A percentile compares a stretch with the other conserved stretches of the same genome.
Evolutionary conservation across 192 early-diverging fungal species (phyloP).

Genomic region (Backusella mclennaniae): DNA sequence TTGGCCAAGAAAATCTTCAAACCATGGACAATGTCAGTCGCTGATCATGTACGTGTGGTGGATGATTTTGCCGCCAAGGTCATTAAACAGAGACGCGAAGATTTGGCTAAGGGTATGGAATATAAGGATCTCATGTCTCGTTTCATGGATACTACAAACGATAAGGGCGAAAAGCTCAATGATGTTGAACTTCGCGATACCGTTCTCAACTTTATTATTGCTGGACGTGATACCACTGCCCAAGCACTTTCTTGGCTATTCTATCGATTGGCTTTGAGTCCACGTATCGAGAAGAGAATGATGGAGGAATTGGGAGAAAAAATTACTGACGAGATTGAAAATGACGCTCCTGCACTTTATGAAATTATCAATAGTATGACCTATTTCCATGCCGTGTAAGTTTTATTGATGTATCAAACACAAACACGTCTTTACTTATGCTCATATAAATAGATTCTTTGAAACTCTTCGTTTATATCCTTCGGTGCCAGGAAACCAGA

Average conservation of each 20-base stretch:
- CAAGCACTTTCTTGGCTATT: slow-evolving; percentile 52
- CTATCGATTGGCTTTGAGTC: slow-evolving; percentile 39
- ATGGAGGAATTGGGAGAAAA: slow-evolving; percentile 37
- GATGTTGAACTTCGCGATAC: slow-evolving; percentile 35
- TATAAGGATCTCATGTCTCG: slow-evolving; percentile 29
- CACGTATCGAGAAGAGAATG: slow-evolving; percentile 40
- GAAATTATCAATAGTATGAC: slow-evolving; percentile 28
- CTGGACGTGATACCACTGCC: slow-evolving; percentile 49
- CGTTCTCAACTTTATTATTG: slow-evolving; percentile 40
- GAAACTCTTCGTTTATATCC: slow-evolving; percentile 70
- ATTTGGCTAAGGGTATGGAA: slow-evolving; percentile 9
- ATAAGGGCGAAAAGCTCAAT: slow-evolving; percentile 19
- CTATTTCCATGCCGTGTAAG: slow-evolving; percentile 41
- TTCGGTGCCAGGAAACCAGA: slow-evolving; percentile 58
- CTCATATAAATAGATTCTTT: slow-evolving; percentile 17
- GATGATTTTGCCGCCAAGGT: slow-evolving; percentile 30
- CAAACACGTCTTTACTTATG: neutral
- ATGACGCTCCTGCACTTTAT: slow-evolving; percentile 24
- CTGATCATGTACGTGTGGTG: slow-evolving; percentile 21
- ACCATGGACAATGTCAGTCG: slow-evolving; percentile 18
- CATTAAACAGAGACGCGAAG: slow-evolving; percentile 24
- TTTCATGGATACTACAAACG: slow-evolving; percentile 31
- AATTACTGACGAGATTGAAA: slow-evolving; percentile 27
- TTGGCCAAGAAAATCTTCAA: neutral
- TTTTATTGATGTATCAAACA: neutral